A percentile compares a stretch with the other conserved stretches of the same genome.
These are phyloP conservation scores for Amylostereum chailletii DNA, from an alignment of 1,284 basidiomycete genomes.

Conservation along the genomic window DNA sequence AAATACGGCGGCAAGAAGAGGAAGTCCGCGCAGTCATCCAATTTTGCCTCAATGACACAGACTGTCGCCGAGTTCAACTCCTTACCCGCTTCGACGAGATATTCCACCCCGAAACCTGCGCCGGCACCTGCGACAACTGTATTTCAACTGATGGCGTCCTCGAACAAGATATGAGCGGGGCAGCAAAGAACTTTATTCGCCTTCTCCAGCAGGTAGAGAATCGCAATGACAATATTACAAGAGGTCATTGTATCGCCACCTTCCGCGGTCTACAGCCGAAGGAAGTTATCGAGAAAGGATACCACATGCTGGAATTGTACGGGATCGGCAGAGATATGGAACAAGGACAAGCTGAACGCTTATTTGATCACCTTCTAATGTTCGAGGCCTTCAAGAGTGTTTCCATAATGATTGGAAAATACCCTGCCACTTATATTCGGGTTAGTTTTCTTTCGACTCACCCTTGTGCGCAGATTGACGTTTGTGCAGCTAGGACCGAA, in stretches of 20 bases:
- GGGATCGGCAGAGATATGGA: slow-evolving; percentile 46
- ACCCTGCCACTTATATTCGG: background rate
- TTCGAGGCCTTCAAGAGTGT: slow-evolving; percentile 25
- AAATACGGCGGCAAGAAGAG: slow-evolving; percentile 50
- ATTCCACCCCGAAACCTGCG: slow-evolving; percentile 43
- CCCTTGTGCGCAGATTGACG: background rate
- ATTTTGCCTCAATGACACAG: slow-evolving; percentile 77
- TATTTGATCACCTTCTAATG: slow-evolving; percentile 49
- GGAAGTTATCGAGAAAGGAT: slow-evolving; percentile 39
- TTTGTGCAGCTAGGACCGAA: slow-evolving; percentile 6
- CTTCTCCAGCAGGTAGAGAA: slow-evolving; percentile 24
- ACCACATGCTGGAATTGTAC: slow-evolving; percentile 38
- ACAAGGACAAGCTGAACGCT: slow-evolving; percentile 46
- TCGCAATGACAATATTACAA: slow-evolving; percentile 32
- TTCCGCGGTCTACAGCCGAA: slow-evolving; percentile 53
- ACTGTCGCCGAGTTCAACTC: slow-evolving; percentile 83
- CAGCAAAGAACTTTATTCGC: slow-evolving; percentile 48
- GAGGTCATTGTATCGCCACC: slow-evolving; percentile 42
- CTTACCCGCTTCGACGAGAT: slow-evolving; percentile 57
- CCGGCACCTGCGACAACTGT: slow-evolving; percentile 72
- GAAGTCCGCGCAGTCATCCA: slow-evolving; percentile 52
- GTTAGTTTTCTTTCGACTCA: background rate
- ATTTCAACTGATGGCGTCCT: slow-evolving; percentile 31
- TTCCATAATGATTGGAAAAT: background rate
- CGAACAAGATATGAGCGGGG: slow-evolving; percentile 42